Evolutionary conservation across 2,329 filamentous ascomycete species (phyloP).

Genomic region (Pseudogymnoascus pannorum): DNA sequence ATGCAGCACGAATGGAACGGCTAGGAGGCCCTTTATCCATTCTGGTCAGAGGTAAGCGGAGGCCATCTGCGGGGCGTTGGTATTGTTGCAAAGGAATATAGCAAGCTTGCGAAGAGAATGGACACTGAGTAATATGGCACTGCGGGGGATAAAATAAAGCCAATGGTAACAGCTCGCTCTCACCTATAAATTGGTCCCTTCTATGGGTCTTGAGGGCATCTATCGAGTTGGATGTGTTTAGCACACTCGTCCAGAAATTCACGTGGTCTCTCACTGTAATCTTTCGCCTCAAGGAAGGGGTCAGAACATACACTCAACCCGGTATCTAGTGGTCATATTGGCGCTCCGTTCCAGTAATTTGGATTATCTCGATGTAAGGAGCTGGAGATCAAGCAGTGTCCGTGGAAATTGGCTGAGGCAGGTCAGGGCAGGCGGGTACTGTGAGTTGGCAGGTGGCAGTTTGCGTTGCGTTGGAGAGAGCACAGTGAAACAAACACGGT

Average conservation of each 20-base stretch:
- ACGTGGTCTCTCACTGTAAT: slow-evolving; percentile 8
- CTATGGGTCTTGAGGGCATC: slow-evolving; percentile 75
- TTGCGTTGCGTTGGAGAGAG: not conserved
- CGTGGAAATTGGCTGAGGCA: not conserved
- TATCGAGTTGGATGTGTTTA: slow-evolving; percentile 24
- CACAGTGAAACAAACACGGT: not conserved
- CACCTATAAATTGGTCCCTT: slow-evolving; percentile 80
- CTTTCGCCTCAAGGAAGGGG: not conserved
- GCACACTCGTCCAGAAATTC: slow-evolving; percentile 13
- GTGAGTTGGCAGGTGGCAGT: slow-evolving; percentile 3
- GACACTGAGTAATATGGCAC: not conserved
- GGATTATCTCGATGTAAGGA: not conserved
- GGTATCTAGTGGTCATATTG: slow-evolving; percentile 55
- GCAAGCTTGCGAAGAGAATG: not conserved
- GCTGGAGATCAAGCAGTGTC: not conserved
- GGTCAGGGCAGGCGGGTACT: not conserved
- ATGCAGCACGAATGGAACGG: slow-evolving; percentile 92
- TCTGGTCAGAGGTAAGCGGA: slow-evolving; percentile 41
- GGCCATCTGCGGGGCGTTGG: not conserved
- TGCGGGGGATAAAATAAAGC: not conserved
- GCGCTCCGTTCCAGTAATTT: not conserved
- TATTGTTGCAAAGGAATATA: not conserved
- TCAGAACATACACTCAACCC: slow-evolving; percentile 61
- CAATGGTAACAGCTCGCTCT: slow-evolving; percentile 14
- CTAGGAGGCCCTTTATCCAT: slow-evolving; percentile 94